phyloP scores from a whole-genome alignment of 2,329 filamentous ascomycete species.

The Epichloe festucae region DNA sequence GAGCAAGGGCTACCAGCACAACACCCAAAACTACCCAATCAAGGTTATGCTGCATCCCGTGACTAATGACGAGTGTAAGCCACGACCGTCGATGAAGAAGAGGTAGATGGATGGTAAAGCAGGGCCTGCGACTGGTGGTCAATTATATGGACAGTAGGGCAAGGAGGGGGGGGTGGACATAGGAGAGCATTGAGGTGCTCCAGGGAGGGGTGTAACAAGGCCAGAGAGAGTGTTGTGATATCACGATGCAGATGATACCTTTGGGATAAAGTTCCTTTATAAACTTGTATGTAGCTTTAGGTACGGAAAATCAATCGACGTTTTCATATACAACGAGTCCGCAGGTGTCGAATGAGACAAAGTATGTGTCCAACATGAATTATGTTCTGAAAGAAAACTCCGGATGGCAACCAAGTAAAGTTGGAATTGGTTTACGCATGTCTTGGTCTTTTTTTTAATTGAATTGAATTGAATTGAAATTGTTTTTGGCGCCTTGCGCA shows the following conservation, averaged over 20 bases:
- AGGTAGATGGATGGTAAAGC: slow-evolving; percentile 26
- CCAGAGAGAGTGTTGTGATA: not conserved
- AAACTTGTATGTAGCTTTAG: slow-evolving; percentile 6
- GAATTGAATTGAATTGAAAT: not conserved
- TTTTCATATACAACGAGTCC: not conserved
- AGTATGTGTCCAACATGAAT: too few relatives aligned
- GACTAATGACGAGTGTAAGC: slow-evolving; percentile 47
- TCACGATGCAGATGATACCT: not conserved
- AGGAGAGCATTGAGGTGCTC: not conserved
- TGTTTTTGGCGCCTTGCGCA: not conserved
- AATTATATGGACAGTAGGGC: not conserved
- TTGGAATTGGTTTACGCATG: not conserved
- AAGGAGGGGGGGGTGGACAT: not conserved
- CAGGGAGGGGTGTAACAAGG: not conserved
- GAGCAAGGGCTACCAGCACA: slow-evolving; percentile 87
- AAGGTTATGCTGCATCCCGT: slow-evolving; percentile 82
- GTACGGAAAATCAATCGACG: not conserved
- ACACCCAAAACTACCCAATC: slow-evolving; percentile 59
- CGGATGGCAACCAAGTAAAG: not conserved
- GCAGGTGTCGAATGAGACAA: too few relatives aligned
- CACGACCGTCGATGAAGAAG: slow-evolving; percentile 46
- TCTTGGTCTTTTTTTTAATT: not conserved
- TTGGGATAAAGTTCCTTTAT: not conserved
- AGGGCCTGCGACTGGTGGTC: not conserved
- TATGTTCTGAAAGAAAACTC: too few relatives aligned